These are phyloP conservation scores for Teratosphaeriaceae sp. DNA, from an alignment of 2,329 filamentous ascomycete species.

Conservation along the genomic window DNA sequence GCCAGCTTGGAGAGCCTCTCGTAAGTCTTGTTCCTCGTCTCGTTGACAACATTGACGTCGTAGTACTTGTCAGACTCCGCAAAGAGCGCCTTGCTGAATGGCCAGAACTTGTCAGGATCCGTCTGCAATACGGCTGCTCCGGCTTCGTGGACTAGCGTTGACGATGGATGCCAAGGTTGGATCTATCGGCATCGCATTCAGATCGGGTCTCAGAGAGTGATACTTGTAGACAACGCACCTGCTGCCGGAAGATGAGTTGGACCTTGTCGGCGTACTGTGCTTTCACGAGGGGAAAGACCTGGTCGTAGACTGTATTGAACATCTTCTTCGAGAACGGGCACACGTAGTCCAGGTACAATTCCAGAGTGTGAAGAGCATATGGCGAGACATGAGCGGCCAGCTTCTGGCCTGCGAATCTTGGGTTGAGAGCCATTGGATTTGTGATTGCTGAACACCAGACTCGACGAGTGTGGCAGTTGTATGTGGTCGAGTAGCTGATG, in stretches of 20 bases:
- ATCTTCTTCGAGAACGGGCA: constrained; percentile 57
- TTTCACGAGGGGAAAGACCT: constrained; percentile 59
- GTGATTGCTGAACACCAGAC: too few species aligned
- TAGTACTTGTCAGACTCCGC: constrained; percentile 70
- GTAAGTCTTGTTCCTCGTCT: constrained; percentile 81
- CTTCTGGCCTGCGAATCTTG: constrained; percentile 69
- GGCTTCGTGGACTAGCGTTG: constrained; percentile 64
- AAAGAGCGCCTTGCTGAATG: constrained; percentile 65
- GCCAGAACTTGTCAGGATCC: constrained; percentile 68
- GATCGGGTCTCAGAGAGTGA: too few species aligned
- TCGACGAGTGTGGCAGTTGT: too few species aligned
- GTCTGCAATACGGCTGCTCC: constrained; percentile 70
- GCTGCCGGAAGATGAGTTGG: constrained; percentile 78
- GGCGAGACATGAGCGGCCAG: constrained; percentile 42
- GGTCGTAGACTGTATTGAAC: constrained; percentile 68
- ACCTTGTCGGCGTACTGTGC: constrained; percentile 55
- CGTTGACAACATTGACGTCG: constrained; percentile 75
- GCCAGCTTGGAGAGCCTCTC: constrained; percentile 70
- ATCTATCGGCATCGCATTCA: too few species aligned
- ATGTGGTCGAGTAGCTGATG: too few species aligned
- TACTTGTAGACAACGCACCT: too few species aligned
- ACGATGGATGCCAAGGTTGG: constrained; percentile 69
- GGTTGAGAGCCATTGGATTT: constrained; percentile 70
- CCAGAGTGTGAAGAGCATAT: constrained; percentile 46
- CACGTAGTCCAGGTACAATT: constrained; percentile 70